phyloP scores from a whole-genome alignment of 306 rosid species.

The Cucumis cinereus region DNA sequence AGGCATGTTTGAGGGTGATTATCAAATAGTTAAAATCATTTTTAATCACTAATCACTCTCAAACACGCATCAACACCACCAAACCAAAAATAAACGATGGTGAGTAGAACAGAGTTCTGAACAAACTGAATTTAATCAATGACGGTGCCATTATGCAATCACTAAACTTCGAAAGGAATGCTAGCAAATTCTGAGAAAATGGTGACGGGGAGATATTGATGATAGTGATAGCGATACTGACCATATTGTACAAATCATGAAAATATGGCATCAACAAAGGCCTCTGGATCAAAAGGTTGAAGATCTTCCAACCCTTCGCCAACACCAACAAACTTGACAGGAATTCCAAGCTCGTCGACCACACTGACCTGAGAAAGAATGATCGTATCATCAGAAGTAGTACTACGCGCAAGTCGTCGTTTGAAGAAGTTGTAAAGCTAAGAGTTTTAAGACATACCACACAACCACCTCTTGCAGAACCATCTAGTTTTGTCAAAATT shows the following conservation, averaged over 20 bases:
- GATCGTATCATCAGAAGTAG: not conserved
- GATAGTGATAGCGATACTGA: not conserved
- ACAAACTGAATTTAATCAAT: too few species aligned
- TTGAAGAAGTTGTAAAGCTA: not conserved
- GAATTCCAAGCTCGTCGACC: slow-evolving; percentile 92
- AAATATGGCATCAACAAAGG: slow-evolving; percentile 89
- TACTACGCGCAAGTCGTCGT: not conserved
- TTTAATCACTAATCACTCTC: too few species aligned
- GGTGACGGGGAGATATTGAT: not conserved
- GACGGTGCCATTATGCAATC: too few species aligned
- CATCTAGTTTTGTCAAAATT: slow-evolving; percentile 83
- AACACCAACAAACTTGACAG: slow-evolving; percentile 90
- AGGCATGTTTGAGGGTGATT: too few species aligned
- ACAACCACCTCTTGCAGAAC: slow-evolving; percentile 98
- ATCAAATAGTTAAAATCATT: too few species aligned
- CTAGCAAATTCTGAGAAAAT: too few species aligned
- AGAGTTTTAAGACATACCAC: slow-evolving; percentile 48
- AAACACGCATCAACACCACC: too few species aligned
- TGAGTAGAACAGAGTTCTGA: too few species aligned
- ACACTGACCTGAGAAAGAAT: slow-evolving; percentile 67
- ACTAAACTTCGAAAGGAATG: too few species aligned
- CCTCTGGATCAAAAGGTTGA: slow-evolving; percentile 89
- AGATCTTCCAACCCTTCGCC: slow-evolving; percentile 91
- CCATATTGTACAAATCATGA: slow-evolving; percentile 14
- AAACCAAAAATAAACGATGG: too few species aligned